Base-by-base conservation (phyloP, 2,329 filamentous ascomycete genomes). In the Ophiostoma ulmi region DNA sequence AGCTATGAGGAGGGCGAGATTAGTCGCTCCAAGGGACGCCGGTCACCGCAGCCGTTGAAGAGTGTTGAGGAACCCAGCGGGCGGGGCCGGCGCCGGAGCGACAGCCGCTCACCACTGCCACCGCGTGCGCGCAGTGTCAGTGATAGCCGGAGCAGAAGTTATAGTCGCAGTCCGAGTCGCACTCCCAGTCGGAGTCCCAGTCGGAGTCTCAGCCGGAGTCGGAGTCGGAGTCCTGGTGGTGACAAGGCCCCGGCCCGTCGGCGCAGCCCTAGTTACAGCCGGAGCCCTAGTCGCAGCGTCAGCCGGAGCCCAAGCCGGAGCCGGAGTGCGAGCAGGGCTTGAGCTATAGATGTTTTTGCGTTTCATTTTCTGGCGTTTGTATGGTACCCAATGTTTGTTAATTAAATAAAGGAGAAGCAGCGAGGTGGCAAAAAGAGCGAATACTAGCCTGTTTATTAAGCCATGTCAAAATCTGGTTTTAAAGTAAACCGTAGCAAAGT, bases 1-100 rank as follows among this genome's bases (percentile, higher is more conserved):
- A 67, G 70, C 65, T 44, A 39, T 22, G 70, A 72, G 17, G 68
- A 72, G 26, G 71, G 68, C 7, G 48, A 71, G 38, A 38, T 58
- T 13, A 36, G 68, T 17, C 68, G 35, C 10, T 39, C 63, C 20
- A 22, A 22, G 2, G 22, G 55, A 3, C 70, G 67, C 2, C 67
- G 7, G 44, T 39, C 69, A 5, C 67, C 71, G 14, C 58, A 69
- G 8, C 69, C 71, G 1, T 5, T 65, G n/a, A 68, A 52, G 41
- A 72, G 66, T 22, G 69, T 69, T 17, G 69, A 72, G 70, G 14
- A 14, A 10, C 17, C 31, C 52, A 26, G 26, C 26, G 39, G 31
- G 17, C 65, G 31, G 14, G n/a, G 20, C 35, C 58, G 58, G 31
- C 7, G 44, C 44, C 44, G 44, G 17, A 38, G 69, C 35, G 65